Evolutionary conservation across 1,284 basidiomycete species (phyloP).

Genomic region (Takashimella koratensis): DNA sequence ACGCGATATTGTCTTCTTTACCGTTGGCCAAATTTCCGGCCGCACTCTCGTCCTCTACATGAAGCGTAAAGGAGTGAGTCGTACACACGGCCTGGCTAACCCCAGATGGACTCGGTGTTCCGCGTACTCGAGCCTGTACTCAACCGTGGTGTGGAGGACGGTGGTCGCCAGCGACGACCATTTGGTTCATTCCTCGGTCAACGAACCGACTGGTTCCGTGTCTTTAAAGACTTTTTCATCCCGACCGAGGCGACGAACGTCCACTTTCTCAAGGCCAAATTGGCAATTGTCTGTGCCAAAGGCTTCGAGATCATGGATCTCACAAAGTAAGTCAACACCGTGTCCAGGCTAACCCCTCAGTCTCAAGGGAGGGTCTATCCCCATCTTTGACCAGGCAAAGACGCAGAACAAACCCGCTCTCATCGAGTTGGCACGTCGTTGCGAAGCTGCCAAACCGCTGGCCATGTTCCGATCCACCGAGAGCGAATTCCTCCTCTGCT

Average conservation of each 20-base stretch:
- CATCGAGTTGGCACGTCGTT: slow-evolving; percentile 70
- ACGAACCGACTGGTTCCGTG: slow-evolving; percentile 85
- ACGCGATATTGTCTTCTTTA: slow-evolving; percentile 89
- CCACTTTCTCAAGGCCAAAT: slow-evolving; percentile 84
- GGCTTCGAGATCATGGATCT: slow-evolving; percentile 98
- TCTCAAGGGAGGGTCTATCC: slow-evolving; percentile 81
- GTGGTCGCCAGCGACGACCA: slow-evolving; percentile 56
- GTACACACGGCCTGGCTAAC: not conserved
- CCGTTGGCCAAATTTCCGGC: slow-evolving; percentile 76
- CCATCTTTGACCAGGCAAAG: slow-evolving; percentile 58
- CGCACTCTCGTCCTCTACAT: slow-evolving; percentile 90
- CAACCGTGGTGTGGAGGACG: slow-evolving; percentile 73
- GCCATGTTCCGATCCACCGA: slow-evolving; percentile 88
- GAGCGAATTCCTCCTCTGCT: slow-evolving; percentile 88
- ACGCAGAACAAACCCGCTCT: slow-evolving; percentile 64
- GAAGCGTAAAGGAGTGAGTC: slow-evolving; percentile 84
- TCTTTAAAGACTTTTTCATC: slow-evolving; percentile 88
- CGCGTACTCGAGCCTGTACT: slow-evolving; percentile 87
- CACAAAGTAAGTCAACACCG: slow-evolving; percentile 60
- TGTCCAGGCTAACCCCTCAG: slow-evolving; percentile 46
- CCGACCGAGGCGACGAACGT: slow-evolving; percentile 83
- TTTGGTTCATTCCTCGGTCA: slow-evolving; percentile 71
- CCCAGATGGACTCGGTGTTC: slow-evolving; percentile 79
- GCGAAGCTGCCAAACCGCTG: slow-evolving; percentile 71
- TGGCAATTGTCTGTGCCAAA: slow-evolving; percentile 85